A percentile compares a stretch with the other conserved stretches of the same genome.
phyloP scores from a whole-genome alignment of 148 eudicot genomes.

The Rhododendron molle region DNA sequence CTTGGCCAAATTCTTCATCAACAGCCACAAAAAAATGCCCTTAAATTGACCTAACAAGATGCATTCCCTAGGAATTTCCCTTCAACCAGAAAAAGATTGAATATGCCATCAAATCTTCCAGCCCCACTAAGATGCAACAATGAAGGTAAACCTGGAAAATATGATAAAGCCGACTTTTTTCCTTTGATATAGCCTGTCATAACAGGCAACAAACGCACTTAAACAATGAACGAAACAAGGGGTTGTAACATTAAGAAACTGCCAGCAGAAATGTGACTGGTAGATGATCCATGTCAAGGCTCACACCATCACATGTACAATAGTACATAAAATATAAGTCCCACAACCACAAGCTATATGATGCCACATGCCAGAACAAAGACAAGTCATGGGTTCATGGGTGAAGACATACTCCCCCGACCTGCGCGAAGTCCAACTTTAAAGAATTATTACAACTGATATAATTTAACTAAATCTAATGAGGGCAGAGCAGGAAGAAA shows the following conservation, averaged over 20 bases:
- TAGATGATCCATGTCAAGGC: slow-evolving; percentile 1
- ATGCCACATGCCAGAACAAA: slow-evolving; percentile 9
- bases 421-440: neutral
- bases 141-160: neutral
- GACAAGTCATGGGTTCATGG: slow-evolving; percentile 2
- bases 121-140: neutral
- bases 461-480: neutral
- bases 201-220: neutral
- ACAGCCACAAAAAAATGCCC: neutral
- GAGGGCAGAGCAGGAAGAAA: neutral
- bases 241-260: neutral
- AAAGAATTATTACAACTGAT: slow-evolving; percentile 1
- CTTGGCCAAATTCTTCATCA: neutral
- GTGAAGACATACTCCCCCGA: slow-evolving; percentile 3
- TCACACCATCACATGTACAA: slow-evolving; percentile 1
- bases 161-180: neutral
- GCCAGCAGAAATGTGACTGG: neutral
- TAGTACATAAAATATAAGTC: neutral
- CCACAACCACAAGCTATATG: slow-evolving; percentile 11
- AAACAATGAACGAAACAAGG: neutral
- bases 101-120: neutral
- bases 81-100: neutral
- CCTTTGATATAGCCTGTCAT: neutral
- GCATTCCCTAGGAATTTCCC: neutral
- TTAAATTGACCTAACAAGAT: neutral